Conservation (phyloP, 2,329 filamentous ascomycete genomes). For the Ceratocystis harringtonii region DNA sequence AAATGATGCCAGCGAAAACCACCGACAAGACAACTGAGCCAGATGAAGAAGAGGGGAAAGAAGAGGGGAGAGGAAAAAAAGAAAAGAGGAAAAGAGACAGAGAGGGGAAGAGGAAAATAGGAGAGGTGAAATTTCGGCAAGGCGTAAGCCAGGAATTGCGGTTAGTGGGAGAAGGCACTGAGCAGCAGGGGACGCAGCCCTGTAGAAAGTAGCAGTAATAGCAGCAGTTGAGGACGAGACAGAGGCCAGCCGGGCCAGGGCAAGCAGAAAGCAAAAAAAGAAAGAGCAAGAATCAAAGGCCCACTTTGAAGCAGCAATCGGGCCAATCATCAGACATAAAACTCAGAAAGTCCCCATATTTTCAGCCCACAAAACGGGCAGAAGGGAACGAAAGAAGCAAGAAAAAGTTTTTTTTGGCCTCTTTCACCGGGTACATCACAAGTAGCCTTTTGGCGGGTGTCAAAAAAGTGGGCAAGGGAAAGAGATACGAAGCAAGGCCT, state of each 20-base stretch:
- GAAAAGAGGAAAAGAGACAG: background rate
- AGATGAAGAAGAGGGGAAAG: slow-evolving; percentile 13
- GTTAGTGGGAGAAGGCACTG: background rate
- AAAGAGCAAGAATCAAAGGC: background rate
- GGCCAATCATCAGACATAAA: background rate
- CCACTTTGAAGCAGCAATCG: background rate
- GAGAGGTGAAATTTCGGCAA: slow-evolving; percentile 11
- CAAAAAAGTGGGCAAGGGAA: background rate
- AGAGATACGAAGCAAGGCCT: background rate
- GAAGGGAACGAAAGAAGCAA: background rate
- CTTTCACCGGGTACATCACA: too few species aligned
- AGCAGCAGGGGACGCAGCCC: background rate
- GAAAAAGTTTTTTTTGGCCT: slow-evolving; percentile 5
- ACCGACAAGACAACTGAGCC: slow-evolving; percentile 19
- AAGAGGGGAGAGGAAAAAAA: background rate
- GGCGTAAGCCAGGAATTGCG: slow-evolving; percentile 3
- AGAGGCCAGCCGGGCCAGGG: background rate
- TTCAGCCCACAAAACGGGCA: background rate
- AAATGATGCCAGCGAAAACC: slow-evolving; percentile 17
- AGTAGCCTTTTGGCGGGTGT: background rate
- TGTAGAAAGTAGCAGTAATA: slow-evolving; percentile 1
- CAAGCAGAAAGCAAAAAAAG: background rate
- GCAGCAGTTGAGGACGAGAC: background rate
- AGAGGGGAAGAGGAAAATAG: slow-evolving; percentile 13
- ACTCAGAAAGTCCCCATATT: background rate